Evolutionary conservation across 148 eudicot species (phyloP).

Genomic region (Fallopia convolvulus): DNA sequence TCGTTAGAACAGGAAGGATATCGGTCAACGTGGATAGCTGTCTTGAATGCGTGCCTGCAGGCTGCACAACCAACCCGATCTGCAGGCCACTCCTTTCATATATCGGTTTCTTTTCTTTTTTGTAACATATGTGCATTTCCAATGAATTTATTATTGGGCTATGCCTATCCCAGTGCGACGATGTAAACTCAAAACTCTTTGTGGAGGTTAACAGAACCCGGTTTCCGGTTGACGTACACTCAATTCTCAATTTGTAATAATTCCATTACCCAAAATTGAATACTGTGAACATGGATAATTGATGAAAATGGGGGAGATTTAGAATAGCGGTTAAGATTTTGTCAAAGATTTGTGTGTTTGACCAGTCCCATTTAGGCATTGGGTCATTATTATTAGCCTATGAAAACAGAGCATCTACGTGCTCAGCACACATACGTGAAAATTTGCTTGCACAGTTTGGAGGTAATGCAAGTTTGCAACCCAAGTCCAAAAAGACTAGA

Average conservation of each 20-base stretch:
- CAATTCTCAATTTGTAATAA: too few relatives aligned
- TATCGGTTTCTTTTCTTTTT: too few relatives aligned
- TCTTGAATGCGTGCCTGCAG: not conserved
- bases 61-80: not conserved
- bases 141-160: not conserved
- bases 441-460: not conserved
- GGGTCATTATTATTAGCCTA: not conserved
- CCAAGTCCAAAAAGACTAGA: not conserved
- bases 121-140: not conserved
- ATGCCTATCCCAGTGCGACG: too few relatives aligned
- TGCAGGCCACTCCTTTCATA: not conserved
- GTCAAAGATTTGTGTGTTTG: not conserved
- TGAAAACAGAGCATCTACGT: not conserved
- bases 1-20: not conserved
- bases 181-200: too few relatives aligned
- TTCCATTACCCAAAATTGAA: too few relatives aligned
- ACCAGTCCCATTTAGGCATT: not conserved
- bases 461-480: not conserved
- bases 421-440: not conserved
- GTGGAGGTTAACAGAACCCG: too few relatives aligned
- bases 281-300: not conserved
- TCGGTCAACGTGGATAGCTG: not conserved
- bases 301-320: not conserved
- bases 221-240: too few relatives aligned
- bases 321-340: not conserved